Percentiles rank a stretch among this genome's conserved stretches.
Evolutionary conservation across 495 filamentous ascomycete genomes (phyloP).

Genomic region (Penicilliopsis zonata): DNA sequence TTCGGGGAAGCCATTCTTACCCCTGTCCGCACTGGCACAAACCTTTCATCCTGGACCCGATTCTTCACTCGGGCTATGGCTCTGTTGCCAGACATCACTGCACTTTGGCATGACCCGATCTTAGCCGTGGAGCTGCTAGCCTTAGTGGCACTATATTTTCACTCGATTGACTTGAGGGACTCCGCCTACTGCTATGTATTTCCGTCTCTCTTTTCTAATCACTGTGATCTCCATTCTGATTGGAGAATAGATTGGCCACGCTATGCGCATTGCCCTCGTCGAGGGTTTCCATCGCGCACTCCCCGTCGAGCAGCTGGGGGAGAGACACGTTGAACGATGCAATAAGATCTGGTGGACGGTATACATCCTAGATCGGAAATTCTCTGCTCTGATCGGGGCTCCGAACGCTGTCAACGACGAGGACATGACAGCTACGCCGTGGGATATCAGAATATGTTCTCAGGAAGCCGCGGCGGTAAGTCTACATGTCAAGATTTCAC

Average conservation of each 20-base stretch:
- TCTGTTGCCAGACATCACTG: slow-evolving; percentile 18
- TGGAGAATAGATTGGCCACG: slow-evolving; percentile 23
- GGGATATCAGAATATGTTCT: slow-evolving; percentile 9
- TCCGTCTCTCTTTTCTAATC: no score
- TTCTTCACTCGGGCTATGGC: slow-evolving; percentile 20
- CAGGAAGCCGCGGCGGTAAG: slow-evolving; percentile 14
- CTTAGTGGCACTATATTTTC: slow-evolving; percentile 17
- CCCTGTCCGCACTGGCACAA: slow-evolving; percentile 8
- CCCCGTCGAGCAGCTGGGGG: slow-evolving; percentile 13
- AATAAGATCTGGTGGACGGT: slow-evolving; percentile 22
- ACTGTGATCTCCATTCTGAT: no score
- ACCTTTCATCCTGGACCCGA: slow-evolving; percentile 11
- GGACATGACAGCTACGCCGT: slow-evolving; percentile 14
- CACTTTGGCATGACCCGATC: slow-evolving; percentile 16
- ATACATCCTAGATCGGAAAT: slow-evolving; percentile 19
- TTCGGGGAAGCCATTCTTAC: slow-evolving; percentile 20
- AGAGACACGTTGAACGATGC: slow-evolving; percentile 12
- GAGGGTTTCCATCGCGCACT: slow-evolving; percentile 18
- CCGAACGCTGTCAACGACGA: slow-evolving; percentile 16
- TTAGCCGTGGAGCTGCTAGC: slow-evolving; percentile 17
- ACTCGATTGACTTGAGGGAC: slow-evolving; percentile 20
- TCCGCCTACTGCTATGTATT: slow-evolving; percentile 21
- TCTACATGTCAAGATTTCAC: slow-evolving; percentile 18
- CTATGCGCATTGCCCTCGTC: slow-evolving; percentile 20
- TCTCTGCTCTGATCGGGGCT: slow-evolving; percentile 16